Percentiles rank a stretch among this genome's conserved stretches.
Conservation (phyloP, 352 stramenopile species). For the Phytophthora constricta region DNA sequence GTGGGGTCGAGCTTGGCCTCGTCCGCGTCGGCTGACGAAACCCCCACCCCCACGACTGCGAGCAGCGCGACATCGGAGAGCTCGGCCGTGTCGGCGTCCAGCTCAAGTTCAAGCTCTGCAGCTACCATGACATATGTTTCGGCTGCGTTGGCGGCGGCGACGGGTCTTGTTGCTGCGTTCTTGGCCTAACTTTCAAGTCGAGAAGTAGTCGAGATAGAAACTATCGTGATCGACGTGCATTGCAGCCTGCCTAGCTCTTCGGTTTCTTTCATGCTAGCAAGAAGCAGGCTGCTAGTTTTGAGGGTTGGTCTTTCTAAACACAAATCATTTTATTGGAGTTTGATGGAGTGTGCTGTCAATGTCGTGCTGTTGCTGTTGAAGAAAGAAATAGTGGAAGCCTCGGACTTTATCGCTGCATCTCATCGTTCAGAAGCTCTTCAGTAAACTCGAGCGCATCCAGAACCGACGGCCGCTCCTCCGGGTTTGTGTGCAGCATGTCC, state of each 20-base stretch:
- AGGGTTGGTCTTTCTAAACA: conserved; percentile 25
- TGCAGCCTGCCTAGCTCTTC: too few relatives aligned
- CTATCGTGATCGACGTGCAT: background rate
- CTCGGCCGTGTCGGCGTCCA: conserved; percentile 17
- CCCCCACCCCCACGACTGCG: conserved; percentile 37
- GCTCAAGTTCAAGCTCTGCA: conserved; percentile 25
- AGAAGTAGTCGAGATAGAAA: too few relatives aligned
- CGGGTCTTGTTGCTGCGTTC: conserved; percentile 36
- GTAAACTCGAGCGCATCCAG: conserved; percentile 86
- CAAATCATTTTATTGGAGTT: conserved; percentile 31
- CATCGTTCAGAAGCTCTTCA: conserved; percentile 76
- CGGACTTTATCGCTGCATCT: conserved; percentile 54
- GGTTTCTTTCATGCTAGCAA: conserved; percentile 16
- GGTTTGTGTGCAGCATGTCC: conserved; percentile 87
- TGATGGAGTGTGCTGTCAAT: background rate
- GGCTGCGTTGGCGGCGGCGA: conserved; percentile 28
- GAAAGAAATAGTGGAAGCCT: background rate
- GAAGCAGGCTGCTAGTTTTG: conserved; percentile 19
- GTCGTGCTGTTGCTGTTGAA: conserved; percentile 6
- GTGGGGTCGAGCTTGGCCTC: conserved; percentile 25
- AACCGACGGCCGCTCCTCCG: conserved; percentile 79
- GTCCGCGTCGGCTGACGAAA: conserved; percentile 51
- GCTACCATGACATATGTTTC: conserved; percentile 19
- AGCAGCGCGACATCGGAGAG: conserved; percentile 20
- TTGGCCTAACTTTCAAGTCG: conserved; percentile 26